These are phyloP conservation scores for Phlyctochytrium planicorne DNA, from an alignment of 192 early-diverging fungal genomes.

Conservation along the genomic window DNA sequence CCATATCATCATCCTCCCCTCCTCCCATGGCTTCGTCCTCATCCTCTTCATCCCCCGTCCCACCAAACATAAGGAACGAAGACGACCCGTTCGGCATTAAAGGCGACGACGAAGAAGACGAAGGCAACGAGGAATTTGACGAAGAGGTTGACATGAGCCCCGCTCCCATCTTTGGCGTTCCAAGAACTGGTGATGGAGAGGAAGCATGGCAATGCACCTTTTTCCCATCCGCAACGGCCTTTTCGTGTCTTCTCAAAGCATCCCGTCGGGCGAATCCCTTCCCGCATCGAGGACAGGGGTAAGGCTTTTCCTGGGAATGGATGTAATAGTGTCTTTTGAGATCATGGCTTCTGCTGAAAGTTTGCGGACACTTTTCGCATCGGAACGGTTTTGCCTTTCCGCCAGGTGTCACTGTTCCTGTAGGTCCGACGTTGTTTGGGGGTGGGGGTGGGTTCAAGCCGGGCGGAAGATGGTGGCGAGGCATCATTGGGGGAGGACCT, in stretches of 20 bases:
- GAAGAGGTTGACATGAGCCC: no score
- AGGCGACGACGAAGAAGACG: no score
- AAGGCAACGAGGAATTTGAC: no score
- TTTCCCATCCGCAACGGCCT: constrained; percentile 48
- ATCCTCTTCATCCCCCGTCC: no score
- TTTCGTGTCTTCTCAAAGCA: constrained; percentile 49
- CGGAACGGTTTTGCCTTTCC: constrained; percentile 3
- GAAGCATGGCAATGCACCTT: constrained; percentile 43
- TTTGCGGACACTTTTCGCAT: constrained; percentile 16
- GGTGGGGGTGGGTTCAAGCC: neutral
- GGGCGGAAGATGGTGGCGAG: neutral
- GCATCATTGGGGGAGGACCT: neutral
- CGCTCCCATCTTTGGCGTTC: no score
- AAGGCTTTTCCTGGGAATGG: constrained; percentile 50
- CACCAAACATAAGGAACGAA: no score
- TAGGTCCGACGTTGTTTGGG: neutral
- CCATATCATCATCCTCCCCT: no score
- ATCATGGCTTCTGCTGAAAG: constrained; percentile 30
- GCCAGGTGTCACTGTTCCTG: neutral
- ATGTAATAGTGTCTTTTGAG: constrained; percentile 56
- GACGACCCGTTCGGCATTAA: no score
- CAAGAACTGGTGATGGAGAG: no score
- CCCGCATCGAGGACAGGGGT: constrained; percentile 42
- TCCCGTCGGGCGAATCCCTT: constrained; percentile 53
- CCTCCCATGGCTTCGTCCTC: no score